These are phyloP conservation scores for Xanthoconium purpureum DNA, from an alignment of 768 basidiomycete species.

Conservation along the genomic window DNA sequence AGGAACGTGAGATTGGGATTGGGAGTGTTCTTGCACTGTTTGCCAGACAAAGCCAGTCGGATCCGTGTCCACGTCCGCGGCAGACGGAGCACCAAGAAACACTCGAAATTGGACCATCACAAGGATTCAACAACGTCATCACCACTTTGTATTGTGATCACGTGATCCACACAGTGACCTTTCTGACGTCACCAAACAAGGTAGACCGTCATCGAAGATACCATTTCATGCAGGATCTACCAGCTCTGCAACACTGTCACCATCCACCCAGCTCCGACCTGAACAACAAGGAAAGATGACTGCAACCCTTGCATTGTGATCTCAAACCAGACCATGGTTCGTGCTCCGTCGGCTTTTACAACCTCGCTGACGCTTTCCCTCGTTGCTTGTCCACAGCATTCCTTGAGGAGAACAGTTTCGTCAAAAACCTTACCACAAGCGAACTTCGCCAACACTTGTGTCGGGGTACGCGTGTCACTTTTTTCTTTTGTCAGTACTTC, in stretches of 20 bases:
- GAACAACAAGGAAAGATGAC: conserved; percentile 52
- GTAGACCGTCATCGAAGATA: conserved; percentile 85
- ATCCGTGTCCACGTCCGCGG: conserved; percentile 35
- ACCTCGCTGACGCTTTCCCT: not conserved
- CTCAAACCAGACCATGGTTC: conserved; percentile 96
- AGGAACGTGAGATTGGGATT: not conserved
- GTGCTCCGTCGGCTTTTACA: conserved; percentile 18
- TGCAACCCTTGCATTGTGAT: conserved; percentile 89
- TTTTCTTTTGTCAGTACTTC: not conserved
- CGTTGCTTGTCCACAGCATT: conserved; percentile 60
- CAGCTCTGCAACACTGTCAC: conserved; percentile 91
- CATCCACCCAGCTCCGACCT: conserved; percentile 52
- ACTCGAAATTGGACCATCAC: not conserved
- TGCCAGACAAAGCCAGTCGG: conserved; percentile 44
- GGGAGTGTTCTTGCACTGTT: conserved; percentile 32
- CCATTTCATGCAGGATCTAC: conserved; percentile 85
- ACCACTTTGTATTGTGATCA: not conserved
- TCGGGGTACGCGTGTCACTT: conserved; percentile 64
- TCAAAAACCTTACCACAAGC: conserved; percentile 89
- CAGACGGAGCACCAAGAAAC: conserved; percentile 38
- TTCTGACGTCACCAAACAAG: conserved; percentile 79
- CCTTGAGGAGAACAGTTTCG: conserved; percentile 75
- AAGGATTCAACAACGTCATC: not conserved
- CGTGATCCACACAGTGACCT: conserved; percentile 62
- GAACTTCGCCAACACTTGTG: conserved; percentile 93